A percentile compares a stretch with the other conserved stretches of the same genome.
phyloP scores from a whole-genome alignment of 345 rosid genomes.

The Citrus glauca region DNA sequence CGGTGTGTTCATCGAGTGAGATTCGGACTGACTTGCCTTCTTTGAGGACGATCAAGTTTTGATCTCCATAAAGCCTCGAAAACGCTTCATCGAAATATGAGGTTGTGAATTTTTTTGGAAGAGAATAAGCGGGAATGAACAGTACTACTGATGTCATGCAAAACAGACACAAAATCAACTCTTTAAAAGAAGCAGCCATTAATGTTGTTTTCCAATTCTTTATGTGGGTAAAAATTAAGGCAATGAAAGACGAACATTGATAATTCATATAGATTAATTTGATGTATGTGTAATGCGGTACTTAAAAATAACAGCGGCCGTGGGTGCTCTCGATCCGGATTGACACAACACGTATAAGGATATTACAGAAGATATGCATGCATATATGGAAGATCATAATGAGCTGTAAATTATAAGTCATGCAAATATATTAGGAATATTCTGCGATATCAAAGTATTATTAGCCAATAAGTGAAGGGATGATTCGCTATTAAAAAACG shows the following conservation, averaged over 20 bases:
- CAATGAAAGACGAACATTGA: neutral
- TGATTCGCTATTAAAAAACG: neutral
- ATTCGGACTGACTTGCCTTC: slow-evolving; percentile 1
- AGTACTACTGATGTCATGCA: neutral
- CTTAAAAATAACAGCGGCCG: too few relatives aligned
- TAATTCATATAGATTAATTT: neutral
- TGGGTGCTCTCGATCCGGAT: too few relatives aligned
- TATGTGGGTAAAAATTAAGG: neutral
- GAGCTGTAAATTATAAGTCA: neutral
- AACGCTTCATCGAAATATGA: neutral
- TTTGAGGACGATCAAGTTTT: neutral
- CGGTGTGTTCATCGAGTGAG: slow-evolving; percentile 2
- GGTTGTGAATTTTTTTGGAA: neutral
- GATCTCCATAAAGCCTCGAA: neutral
- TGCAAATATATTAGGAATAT: neutral
- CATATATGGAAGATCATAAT: neutral
- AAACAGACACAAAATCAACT: neutral
- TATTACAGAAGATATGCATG: neutral
- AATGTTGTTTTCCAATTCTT: neutral
- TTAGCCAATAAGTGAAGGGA: neutral
- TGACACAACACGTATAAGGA: neutral
- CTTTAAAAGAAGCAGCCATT: neutral
- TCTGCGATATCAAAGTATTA: neutral
- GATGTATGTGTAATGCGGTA: too few relatives aligned
- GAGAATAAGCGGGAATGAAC: neutral